Evolutionary conservation across 208 protist species (phyloP), one percentile per base, ranked within the genome.

Genomic region (Acanthamoeba divionensis): DNA sequence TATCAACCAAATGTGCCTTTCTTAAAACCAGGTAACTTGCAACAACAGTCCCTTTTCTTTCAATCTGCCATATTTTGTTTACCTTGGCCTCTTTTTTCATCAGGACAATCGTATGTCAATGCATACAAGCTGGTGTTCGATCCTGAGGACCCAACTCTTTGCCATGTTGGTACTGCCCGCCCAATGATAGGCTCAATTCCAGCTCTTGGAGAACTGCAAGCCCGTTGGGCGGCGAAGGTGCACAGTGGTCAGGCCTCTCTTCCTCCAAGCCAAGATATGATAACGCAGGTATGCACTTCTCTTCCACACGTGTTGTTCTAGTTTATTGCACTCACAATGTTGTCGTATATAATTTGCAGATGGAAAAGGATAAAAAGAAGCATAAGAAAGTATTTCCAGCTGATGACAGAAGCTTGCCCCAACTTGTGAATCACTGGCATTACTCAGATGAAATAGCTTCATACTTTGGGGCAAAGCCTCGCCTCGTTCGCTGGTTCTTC

Each of bases 41-140:
- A n/a, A n/a, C n/a, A n/a, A n/a, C 67, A 54, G 9, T 36, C 48
- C 69, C 54, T 79, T 41, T 24, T 41, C 33, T 79, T 57, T 41
- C 36, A 41, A 41, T 41, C 36, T 41, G 5, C n/a, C 36, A 41
- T 1, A 5, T 41, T 41, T 5, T 6, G 36, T 41, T 41, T 41
- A n/a, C n/a, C 36, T 41, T 5, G 5, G 1, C 36, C 36, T 41
- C n/a, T 41, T 41, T 6, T 5, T 41, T 5, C 36, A 41, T 5
- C 1, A 63, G 55, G 55, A 24, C n/a, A 63, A 29, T 31, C n/a
- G 4, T 63, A 63, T 29, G n/a, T 24, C 55, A 47, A 86, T 44
- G 75, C 75, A 31, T 86, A 86, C 75, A 86, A 86, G 75, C 50
- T 86, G 26, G 75, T 86, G n/a, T 86, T 86, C 18, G 75, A 86